Conservation (phyloP, 2,329 filamentous ascomycete genomes). For the Alternaria panax region DNA sequence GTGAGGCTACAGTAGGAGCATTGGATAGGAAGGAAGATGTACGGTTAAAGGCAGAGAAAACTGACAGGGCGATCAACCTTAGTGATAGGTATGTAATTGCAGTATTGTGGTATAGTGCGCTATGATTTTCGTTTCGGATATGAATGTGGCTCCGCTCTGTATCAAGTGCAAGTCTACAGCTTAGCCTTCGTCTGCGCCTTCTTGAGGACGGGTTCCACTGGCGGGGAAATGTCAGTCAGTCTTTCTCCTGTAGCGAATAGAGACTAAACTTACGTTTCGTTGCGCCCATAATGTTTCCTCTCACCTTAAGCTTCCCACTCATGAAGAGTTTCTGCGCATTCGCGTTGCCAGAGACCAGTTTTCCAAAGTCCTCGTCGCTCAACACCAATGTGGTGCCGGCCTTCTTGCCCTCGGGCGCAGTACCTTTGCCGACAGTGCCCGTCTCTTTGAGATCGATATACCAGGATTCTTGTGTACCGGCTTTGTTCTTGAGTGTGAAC, state of each 20-base stretch:
- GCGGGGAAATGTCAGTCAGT: background rate
- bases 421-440: conserved; percentile 80
- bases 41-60: background rate
- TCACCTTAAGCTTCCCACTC: conserved; percentile 98
- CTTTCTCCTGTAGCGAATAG: too few species aligned
- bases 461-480: conserved; percentile 84
- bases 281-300: conserved; percentile 98
- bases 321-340: conserved; percentile 97
- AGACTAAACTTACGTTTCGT: conserved; percentile 67
- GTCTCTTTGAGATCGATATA: conserved; percentile 94
- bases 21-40: background rate
- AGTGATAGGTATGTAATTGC: background rate
- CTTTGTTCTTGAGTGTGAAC: conserved; percentile 89
- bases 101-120: background rate
- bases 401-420: conserved; percentile 73
- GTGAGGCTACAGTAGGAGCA: background rate
- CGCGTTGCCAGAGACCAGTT: conserved; percentile 83
- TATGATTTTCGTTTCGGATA: background rate
- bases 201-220: conserved; percentile 75
- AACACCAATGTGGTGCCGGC: conserved; percentile 86
- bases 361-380: conserved; percentile 84
- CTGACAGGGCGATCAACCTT: background rate
- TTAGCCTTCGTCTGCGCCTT: conserved; percentile 48
- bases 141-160: background rate
- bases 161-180: conserved; percentile 35